Conservation (phyloP, 768 basidiomycete species). For the Mrakia blollopis region DNA sequence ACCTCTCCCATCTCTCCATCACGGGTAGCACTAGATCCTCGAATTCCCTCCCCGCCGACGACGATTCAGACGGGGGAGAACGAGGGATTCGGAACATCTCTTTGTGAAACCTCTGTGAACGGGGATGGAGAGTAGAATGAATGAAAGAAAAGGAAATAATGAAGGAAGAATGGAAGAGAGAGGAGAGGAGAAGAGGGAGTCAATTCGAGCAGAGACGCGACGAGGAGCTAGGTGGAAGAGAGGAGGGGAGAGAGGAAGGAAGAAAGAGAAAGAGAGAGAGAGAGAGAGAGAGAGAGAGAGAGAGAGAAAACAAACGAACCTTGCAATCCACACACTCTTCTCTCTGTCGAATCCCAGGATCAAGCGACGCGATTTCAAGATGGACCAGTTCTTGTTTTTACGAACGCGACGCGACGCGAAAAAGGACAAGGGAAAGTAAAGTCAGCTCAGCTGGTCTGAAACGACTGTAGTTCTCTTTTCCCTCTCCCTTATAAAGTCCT, state of each 20-base stretch:
- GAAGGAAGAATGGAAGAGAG: too few species aligned
- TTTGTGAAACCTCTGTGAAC: constrained; percentile 9
- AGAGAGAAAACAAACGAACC: background rate
- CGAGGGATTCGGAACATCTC: constrained; percentile 17
- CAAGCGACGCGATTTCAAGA: background rate
- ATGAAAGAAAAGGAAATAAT: too few species aligned
- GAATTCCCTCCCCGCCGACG: constrained; percentile 1
- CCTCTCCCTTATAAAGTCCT: background rate
- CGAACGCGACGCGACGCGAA: background rate
- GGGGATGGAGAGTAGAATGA: background rate
- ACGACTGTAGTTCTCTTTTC: too few species aligned
- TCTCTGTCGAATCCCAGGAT: background rate
- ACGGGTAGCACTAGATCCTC: background rate
- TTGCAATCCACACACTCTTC: constrained; percentile 5
- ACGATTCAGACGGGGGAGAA: too few species aligned
- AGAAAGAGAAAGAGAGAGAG: background rate
- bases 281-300: background rate
- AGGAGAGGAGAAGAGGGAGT: too few species aligned
- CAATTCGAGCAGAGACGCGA: background rate
- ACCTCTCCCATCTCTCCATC: constrained; percentile 21
- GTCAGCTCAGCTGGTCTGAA: background rate
- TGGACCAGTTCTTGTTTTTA: constrained; percentile 2
- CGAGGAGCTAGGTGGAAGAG: too few species aligned
- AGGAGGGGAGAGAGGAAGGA: background rate
- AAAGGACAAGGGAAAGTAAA: background rate